Percentiles rank a stretch among this genome's conserved stretches.
These are phyloP conservation scores for Coniochaeta hoffmannii DNA, from an alignment of 2,329 filamentous ascomycete genomes.

Conservation along the genomic window DNA sequence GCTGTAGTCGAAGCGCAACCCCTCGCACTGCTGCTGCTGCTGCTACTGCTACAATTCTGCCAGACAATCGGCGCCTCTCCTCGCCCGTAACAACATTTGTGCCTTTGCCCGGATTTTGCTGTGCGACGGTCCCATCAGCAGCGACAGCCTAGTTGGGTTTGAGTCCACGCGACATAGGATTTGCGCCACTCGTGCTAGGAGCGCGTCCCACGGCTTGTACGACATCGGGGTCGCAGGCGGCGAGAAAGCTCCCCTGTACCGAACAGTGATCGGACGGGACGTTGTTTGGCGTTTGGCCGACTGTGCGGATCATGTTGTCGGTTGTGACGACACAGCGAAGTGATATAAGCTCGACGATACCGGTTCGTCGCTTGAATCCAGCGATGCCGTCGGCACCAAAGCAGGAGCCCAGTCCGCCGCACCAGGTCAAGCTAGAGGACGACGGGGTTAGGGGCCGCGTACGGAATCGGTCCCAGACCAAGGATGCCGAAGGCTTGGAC, in stretches of 20 bases:
- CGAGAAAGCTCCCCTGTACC: not conserved
- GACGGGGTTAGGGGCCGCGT: conserved; percentile 30
- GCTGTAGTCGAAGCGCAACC: conserved; percentile 4
- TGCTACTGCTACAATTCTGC: too few species aligned
- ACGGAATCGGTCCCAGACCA: conserved; percentile 33
- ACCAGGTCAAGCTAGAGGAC: conserved; percentile 32
- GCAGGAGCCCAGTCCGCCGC: conserved; percentile 33
- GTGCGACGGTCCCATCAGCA: conserved; percentile 5
- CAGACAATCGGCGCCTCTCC: not conserved
- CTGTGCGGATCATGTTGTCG: conserved; percentile 31
- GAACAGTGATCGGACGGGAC: not conserved
- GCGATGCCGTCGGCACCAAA: conserved; percentile 29
- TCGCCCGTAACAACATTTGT: not conserved
- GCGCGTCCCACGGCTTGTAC: not conserved
- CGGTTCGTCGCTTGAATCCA: conserved; percentile 29
- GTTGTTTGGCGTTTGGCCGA: not conserved
- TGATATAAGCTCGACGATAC: conserved; percentile 29
- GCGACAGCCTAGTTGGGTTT: not conserved
- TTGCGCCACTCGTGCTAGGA: conserved; percentile 7
- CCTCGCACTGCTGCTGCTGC: not conserved
- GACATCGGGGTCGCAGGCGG: not conserved
- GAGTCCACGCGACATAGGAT: conserved; percentile 5
- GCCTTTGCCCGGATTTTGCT: not conserved
- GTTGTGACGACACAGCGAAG: conserved; percentile 29
- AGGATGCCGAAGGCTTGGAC: conserved; percentile 29